phyloP scores from a whole-genome alignment of 129 eudicot genomes.

The Deinandra increscens region DNA sequence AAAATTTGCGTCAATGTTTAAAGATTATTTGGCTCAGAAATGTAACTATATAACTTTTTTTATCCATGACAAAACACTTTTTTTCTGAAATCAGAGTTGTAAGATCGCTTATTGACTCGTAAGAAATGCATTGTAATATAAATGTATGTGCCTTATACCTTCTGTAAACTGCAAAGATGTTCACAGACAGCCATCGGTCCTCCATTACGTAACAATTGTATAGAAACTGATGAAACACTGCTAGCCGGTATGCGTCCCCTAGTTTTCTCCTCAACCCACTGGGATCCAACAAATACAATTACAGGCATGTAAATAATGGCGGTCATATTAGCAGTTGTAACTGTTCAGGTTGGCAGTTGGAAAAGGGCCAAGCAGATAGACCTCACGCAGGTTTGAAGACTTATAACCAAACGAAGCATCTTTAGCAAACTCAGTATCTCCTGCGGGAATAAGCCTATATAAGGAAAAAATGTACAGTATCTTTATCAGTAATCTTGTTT shows the following conservation, averaged over 20 bases:
- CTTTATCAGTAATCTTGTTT: conserved; percentile 12
- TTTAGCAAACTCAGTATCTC: conserved; percentile 97
- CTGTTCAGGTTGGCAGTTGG: background rate
- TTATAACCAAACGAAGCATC: conserved; percentile 97
- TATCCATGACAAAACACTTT: conserved; percentile 11
- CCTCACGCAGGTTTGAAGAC: conserved; percentile 94
- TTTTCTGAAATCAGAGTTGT: background rate
- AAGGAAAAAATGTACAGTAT: conserved; percentile 19
- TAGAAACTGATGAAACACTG: conserved; percentile 80
- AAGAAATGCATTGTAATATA: conserved; percentile 11
- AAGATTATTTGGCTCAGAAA: background rate
- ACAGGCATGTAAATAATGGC: background rate
- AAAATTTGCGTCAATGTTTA: background rate
- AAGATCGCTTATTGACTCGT: background rate
- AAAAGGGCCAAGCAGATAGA: conserved; percentile 26
- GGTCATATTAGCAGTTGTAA: background rate
- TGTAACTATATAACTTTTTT: no score
- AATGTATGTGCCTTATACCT: conserved; percentile 47
- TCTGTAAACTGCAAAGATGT: conserved; percentile 76
- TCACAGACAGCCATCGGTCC: conserved; percentile 96
- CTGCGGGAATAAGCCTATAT: conserved; percentile 90
- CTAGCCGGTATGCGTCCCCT: conserved; percentile 68
- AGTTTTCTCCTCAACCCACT: conserved; percentile 99
- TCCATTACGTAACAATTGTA: conserved; percentile 75
- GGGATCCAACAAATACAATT: conserved; percentile 24